Percentiles rank a stretch among this genome's conserved stretches.
Evolutionary conservation across 805 yeast species (phyloP).

Genomic region (Wickerhamiella cacticola): DNA sequence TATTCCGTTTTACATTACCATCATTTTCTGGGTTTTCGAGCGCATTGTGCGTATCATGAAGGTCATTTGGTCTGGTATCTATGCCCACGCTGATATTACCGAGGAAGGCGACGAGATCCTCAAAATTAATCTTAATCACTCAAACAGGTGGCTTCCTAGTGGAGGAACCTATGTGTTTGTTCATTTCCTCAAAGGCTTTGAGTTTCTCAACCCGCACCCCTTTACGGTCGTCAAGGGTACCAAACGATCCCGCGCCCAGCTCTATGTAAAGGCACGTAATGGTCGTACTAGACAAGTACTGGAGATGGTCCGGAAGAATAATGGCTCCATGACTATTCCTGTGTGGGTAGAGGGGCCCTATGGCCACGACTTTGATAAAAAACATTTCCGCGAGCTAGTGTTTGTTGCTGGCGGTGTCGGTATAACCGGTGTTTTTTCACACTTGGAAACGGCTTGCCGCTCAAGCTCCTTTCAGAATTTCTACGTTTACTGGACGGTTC

Average conservation of each 20-base stretch:
- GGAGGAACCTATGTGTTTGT: conserved; percentile 50
- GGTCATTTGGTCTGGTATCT: conserved; percentile 41
- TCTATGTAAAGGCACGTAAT: conserved; percentile 28
- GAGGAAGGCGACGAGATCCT: conserved; percentile 24
- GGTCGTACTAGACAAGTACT: conserved; percentile 41
- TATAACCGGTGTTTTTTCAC: conserved; percentile 38
- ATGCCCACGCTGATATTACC: conserved; percentile 19
- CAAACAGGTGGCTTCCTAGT: conserved; percentile 35
- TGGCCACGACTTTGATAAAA: conserved; percentile 30
- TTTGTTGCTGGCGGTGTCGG: conserved; percentile 52
- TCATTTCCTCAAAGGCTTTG: conserved; percentile 35
- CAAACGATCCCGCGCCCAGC: conserved; percentile 5
- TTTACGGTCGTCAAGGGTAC: conserved; percentile 34
- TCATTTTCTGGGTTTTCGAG: conserved; percentile 62
- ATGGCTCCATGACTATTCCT: conserved; percentile 19
- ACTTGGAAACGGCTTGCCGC: conserved; percentile 8
- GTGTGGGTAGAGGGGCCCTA: conserved; percentile 50
- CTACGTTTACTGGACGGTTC: conserved; percentile 52
- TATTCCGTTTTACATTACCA: conserved; percentile 34
- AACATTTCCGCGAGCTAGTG: conserved; percentile 31
- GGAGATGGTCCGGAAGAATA: conserved; percentile 26
- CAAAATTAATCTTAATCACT: conserved; percentile 25
- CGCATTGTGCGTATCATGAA: conserved; percentile 45
- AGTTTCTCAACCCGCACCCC: conserved; percentile 62
- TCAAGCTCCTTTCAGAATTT: conserved; percentile 19